phyloP scores from a whole-genome alignment of 352 stramenopile species.

The Globisporangium perplexum region DNA sequence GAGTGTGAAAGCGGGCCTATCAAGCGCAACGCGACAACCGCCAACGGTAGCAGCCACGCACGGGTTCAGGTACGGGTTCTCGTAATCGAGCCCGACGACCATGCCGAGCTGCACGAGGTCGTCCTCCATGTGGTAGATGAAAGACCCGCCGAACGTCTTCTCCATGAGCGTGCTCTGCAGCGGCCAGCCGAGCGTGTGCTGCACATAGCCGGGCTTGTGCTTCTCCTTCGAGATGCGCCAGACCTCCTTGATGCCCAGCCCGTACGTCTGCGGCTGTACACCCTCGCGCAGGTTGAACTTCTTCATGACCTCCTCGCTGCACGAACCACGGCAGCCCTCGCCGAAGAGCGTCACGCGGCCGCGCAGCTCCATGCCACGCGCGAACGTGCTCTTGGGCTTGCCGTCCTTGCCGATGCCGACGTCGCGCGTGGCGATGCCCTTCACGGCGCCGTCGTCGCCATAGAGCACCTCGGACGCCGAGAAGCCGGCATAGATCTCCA shows the following conservation, averaged over 20 bases:
- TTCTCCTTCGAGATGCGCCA: slow-evolving; percentile 91
- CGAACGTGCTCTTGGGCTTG: slow-evolving; percentile 94
- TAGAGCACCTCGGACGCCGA: slow-evolving; percentile 92
- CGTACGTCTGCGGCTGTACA: slow-evolving; percentile 95
- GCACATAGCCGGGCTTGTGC: slow-evolving; percentile 92
- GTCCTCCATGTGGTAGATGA: slow-evolving; percentile 99
- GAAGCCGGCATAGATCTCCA: slow-evolving; percentile 99
- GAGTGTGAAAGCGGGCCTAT: too few species aligned
- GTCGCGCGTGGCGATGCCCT: slow-evolving; percentile 97
- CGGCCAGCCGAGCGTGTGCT: slow-evolving; percentile 98
- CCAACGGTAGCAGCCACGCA: slow-evolving; percentile 16
- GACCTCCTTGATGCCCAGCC: slow-evolving; percentile 99
- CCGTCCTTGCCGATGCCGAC: slow-evolving; percentile 97
- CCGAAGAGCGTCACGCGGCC: slow-evolving; percentile 95
- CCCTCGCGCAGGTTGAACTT: slow-evolving; percentile 94
- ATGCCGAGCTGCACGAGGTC: slow-evolving; percentile 94
- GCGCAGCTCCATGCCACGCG: slow-evolving; percentile 96
- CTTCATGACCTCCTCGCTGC: slow-evolving; percentile 95
- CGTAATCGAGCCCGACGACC: slow-evolving; percentile 98
- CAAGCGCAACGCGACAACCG: too few species aligned
- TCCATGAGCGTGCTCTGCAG: slow-evolving; percentile 89
- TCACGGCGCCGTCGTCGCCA: slow-evolving; percentile 73
- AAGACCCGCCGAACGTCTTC: slow-evolving; percentile 97
- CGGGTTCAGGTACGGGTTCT: slow-evolving; percentile 98
- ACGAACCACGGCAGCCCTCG: slow-evolving; percentile 96